Base-by-base conservation (phyloP, 2,329 filamentous ascomycete genomes). In the Boeremia exigua region DNA sequence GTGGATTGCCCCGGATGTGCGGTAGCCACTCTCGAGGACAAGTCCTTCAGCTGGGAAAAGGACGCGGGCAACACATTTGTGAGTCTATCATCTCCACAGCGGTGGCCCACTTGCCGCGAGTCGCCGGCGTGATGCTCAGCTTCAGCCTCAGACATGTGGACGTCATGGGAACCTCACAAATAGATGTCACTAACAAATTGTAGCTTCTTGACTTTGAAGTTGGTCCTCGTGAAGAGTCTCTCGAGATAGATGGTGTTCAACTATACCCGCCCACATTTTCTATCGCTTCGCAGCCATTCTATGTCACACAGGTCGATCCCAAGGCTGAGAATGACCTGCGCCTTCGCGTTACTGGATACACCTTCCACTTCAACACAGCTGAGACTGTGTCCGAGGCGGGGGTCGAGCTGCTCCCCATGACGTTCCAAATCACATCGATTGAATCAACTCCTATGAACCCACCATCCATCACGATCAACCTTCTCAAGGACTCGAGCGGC, bases 361-460 rank as follows among this genome's bases (percentile, higher is more conserved):
- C 62, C 9, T 71, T 73, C 66, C 66, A 70, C 58, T 74, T 68
- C 62, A 70, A 68, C 38, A 63, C 59, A 37, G 70, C 74, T 8
- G 65, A 74, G 48, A 77, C 74, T 14, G 59, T 74, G 23, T 68
- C 67, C 14, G 72, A 76, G 52, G 66, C 62, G 27, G 75, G 74
- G 34, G 68, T 67, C 15, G 74, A 77, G 49, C 68, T 78, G 6
- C 65, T 78, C 6, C 73, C 73, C n/a, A 72, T 78, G 67, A 70
- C 64, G 2, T 66, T 78, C 54, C 66, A 66, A 17, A 70, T 78
- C 50, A 67, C 64, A 1, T 68, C 72, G 1, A 65, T 78, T 44
- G 75, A 75, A 48, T 66, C 63, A 17, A 65, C 61, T 37, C 32
- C 66, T 3, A 66, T 76, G 48, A 49, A 68, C 30, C 69, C 71